Evolutionary conservation across 1,139 yeast species (phyloP), one percentile per base, ranked within the genome.

Genomic region (Barnettozyma hawaiiensis): DNA sequence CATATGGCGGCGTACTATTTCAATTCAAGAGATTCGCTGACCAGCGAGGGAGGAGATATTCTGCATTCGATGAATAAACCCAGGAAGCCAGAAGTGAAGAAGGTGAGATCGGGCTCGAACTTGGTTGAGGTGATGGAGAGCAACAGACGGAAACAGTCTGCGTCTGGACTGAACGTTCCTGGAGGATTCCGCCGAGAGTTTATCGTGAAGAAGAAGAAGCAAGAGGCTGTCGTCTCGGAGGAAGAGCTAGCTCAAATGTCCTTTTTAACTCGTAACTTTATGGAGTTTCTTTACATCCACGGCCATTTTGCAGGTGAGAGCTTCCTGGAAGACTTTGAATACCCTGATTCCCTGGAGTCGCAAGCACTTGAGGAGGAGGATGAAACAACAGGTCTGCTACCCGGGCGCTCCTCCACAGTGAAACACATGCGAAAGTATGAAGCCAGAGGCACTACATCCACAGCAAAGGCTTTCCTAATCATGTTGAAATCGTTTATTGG

Each of bases 221-320:
- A 31, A 24, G 36, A 31, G 37, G 37, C n/a, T 55, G 67, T 28
- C 46, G 67, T 28, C 46, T 51, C 48, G 22, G 63, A 61, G 36
- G 57, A 57, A 22, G 55, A 54, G 26, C 47, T 60, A 20, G 61
- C 64, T 24, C 53, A 58, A 45, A 65, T 65, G 5, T 71, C 77
- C 27, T 71, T 80, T 48, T 60, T 83, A 39, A 80, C 92, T 1
- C 70, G 75, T 42, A 83, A 83, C 59, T 84, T 84, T 51, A 69
- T 83, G 51, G 94, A 84, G 58, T 83, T 84, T 56, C 66, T 84
- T 40, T 78, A 83, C 51, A 71, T 84, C 11, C 83, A 83, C 59
- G 94, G 94, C 5, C 90, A 83, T 66, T 84, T 84, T 63, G 92
- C 92, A 1, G 94, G 94, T 53, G 94, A 84, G 63, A 76, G 79